A percentile compares a stretch with the other conserved stretches of the same genome.
Conservation (phyloP, 768 basidiomycete genomes). For the Lentinula edodes region DNA sequence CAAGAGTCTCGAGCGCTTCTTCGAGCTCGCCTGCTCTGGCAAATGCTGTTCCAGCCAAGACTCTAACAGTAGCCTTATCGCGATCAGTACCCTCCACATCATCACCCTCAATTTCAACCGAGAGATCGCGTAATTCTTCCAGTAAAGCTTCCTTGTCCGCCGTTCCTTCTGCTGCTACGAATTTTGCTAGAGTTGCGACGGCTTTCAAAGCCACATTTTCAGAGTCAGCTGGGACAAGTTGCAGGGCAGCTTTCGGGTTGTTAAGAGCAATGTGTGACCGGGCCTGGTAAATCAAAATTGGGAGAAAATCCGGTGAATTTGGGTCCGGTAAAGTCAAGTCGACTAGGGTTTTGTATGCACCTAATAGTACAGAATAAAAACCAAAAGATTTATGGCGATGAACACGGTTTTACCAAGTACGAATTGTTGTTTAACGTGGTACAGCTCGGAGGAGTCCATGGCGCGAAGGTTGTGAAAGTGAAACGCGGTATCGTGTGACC, state of each 20-base stretch:
- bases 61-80: slow-evolving; percentile 71
- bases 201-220: slow-evolving; percentile 70
- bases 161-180: slow-evolving; percentile 40
- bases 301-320: slow-evolving; percentile 57
- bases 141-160: slow-evolving; percentile 52
- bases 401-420: slow-evolving; percentile 45
- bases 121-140: slow-evolving; percentile 80
- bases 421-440: slow-evolving; percentile 72
- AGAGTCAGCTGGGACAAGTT: slow-evolving; percentile 49
- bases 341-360: slow-evolving; percentile 64
- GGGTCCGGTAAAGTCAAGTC: slow-evolving; percentile 51
- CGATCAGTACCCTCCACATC: slow-evolving; percentile 61
- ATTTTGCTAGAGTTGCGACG: slow-evolving; percentile 67
- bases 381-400: neutral
- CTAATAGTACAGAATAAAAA: slow-evolving; percentile 22
- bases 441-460: slow-evolving; percentile 60
- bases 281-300: slow-evolving; percentile 69
- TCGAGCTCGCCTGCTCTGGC: slow-evolving; percentile 79
- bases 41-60: slow-evolving; percentile 85
- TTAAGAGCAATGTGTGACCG: slow-evolving; percentile 72
- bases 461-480: slow-evolving; percentile 5
- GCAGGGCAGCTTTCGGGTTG: slow-evolving; percentile 48
- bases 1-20: slow-evolving; percentile 88
- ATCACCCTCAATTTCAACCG: slow-evolving; percentile 81
- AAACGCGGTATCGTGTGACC: slow-evolving; percentile 15